Evolutionary conservation across 78 protist species (phyloP).

Genomic region (Cavenderia fasciculata): DNA sequence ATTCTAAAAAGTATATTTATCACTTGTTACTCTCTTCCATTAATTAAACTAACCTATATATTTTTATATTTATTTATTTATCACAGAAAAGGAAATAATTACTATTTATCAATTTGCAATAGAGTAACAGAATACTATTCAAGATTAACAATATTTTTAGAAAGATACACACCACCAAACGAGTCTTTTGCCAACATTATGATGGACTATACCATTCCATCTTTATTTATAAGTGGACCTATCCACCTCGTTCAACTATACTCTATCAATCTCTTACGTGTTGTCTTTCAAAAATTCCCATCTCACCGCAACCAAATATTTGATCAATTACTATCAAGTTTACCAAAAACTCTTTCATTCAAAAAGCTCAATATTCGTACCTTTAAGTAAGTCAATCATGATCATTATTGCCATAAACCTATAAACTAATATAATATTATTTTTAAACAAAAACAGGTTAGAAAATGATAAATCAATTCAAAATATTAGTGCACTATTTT

Average conservation of each 20-base stretch:
- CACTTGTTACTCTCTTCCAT: background rate
- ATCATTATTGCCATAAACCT: background rate
- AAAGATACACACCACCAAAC: background rate
- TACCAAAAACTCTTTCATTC: constrained; percentile 3
- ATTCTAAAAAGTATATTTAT: constrained; percentile 2
- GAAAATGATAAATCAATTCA: constrained; percentile 36
- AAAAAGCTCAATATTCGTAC: constrained; percentile 11
- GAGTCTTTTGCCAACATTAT: constrained; percentile 15
- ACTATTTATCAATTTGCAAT: constrained; percentile 7
- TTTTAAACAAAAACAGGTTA: background rate
- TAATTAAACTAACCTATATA: no score
- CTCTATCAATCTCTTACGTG: constrained; percentile 7
- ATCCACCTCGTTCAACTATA: constrained; percentile 32
- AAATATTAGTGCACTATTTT: constrained; percentile 41
- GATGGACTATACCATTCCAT: constrained; percentile 21
- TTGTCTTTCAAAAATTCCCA: constrained; percentile 10
- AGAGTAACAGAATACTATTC: constrained; percentile 45
- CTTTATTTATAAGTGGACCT: constrained; percentile 50
- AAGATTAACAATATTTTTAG: background rate
- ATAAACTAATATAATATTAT: background rate
- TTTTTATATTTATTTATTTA: background rate
- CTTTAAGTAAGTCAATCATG: background rate
- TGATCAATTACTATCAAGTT: constrained; percentile 21
- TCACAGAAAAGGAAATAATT: background rate
- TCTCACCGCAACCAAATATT: background rate